Base-by-base conservation (phyloP, 2,329 filamentous ascomycete genomes). In the Penicillium sp. region DNA sequence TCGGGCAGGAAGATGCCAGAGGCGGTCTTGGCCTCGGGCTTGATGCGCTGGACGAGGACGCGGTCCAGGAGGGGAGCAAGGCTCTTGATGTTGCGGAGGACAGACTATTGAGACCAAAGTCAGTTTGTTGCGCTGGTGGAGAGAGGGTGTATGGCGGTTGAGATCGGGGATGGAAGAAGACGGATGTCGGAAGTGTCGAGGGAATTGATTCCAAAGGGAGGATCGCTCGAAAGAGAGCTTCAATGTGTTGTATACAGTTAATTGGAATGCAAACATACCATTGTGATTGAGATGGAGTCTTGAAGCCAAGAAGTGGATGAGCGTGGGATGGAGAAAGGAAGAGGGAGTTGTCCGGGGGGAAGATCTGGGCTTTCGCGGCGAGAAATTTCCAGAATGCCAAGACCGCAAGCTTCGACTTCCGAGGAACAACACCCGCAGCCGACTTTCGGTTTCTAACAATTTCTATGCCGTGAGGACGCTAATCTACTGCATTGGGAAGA, bases 1-100 rank as follows among this genome's bases (percentile, higher is more conserved):
- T 99, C 95, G 70, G 95, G 95, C 67, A 99, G 90, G 86, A 96
- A 97, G 85, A 99, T 96, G 74, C 95, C 95, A 74, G 89, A 89
- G 71, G 95, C 92, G 52, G 95, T 99, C 86, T 97, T 97, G 76
- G 92, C 81, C 82, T 98, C 94, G 74, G 94, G 91, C 85, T 98
- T 98, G 83, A 97, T 82, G 81, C 95, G 92, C 88, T 99, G 95
- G 70, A 99, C 92, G 67, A 99, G 90, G 71, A 99, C 92, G 73
- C 95, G 94, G 88, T 99, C 95, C 81, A 99, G 89, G 70, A 99
- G 93, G 65, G 95, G 95, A 61, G 89, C 90, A 73, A 99, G 93
- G 74, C 89, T 88, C 82, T 94, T 95, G 87, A 99, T 93, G 78
- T 90, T 96, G 80, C 94, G 95, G 83, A 98, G 87, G 68, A 93